Evolutionary conservation across 2,329 filamentous ascomycete genomes (phyloP), one percentile per base, ranked within the genome.

Genomic region (Neophaeococcomyces aloes): DNA sequence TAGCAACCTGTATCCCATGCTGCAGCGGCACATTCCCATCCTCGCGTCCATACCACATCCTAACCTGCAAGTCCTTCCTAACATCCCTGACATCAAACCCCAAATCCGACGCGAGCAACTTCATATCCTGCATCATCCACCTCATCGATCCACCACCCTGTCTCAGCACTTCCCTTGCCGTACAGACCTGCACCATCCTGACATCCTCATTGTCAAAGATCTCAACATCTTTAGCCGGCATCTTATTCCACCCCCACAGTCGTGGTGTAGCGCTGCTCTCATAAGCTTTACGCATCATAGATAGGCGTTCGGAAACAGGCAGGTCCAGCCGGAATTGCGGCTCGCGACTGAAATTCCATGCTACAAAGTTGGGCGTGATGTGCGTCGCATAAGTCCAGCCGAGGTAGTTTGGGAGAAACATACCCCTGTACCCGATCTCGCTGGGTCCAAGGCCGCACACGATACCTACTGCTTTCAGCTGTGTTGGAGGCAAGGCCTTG

Each of bases 31-130:
- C 57, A 46, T 50, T 52, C 17, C 19, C 50, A 53, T 65, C 62
- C 2, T 52, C 27, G 31, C 54, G 60, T 14, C 59, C 61, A 50
- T 64, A 60, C 61, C 61, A 65, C 49, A 65, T 31, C 44, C 61
- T 54, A 23, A 65, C 56, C 2, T 57, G 56, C 33, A 65, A 41
- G 44, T 64, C 61, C 1, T 44, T 35, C 3, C 60, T 40, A 19
- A 65, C 59, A 44, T 64, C 63, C 42, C 61, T 50, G 1, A 66
- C 44, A 38, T 48, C 38, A 44, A 65, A 65, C 1, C 60, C 62
- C 49, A 52, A 61, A 7, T 57, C 44, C 3, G 29, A 44, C 34
- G 53, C 57, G 30, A 58, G 48, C 21, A 58, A 8, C 33, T 38
- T 56, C 7, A 58, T 60, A 52, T 66, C 63, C 36, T 56, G 42